Evolutionary conservation across 2,329 filamentous ascomycete genomes (phyloP).

Genomic region (Thielaviopsis euricoi): DNA sequence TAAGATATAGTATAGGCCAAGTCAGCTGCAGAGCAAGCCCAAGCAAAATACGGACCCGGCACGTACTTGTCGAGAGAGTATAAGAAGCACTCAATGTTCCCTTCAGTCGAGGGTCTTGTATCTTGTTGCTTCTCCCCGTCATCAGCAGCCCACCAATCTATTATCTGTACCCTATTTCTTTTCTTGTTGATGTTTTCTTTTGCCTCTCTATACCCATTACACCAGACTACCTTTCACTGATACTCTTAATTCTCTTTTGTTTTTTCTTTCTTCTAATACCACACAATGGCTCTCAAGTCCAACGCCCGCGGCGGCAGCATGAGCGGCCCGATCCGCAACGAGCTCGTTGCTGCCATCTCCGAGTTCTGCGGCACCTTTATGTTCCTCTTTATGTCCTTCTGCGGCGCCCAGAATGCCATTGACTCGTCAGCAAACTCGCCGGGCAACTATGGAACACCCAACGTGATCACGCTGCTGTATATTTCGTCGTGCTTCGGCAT

Average conservation of each 20-base stretch:
- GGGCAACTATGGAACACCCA: conserved; percentile 14
- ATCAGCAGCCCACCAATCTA: neutral
- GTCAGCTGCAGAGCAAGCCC: neutral
- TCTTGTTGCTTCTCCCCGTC: neutral
- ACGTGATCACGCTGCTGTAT: conserved; percentile 23
- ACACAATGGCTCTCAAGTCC: neutral
- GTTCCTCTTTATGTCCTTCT: conserved; percentile 30
- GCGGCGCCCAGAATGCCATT: conserved; percentile 19
- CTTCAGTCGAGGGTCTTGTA: neutral
- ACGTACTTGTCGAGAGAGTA: neutral
- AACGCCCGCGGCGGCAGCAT: conserved; percentile 3
- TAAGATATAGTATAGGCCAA: neutral
- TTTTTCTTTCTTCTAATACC: neutral
- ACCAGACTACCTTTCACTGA: neutral
- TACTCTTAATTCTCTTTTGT: neutral
- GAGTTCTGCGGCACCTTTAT: conserved; percentile 38
- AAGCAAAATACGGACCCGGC: neutral
- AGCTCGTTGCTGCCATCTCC: conserved; percentile 26
- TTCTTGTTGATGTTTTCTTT: neutral
- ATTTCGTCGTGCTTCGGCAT: conserved; percentile 34
- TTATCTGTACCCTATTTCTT: neutral
- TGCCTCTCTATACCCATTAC: neutral
- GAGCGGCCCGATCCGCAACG: conserved; percentile 16
- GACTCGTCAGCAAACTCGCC: conserved; percentile 14
- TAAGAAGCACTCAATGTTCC: neutral